Evolutionary conservation across 331 rosid genomes (phyloP), one percentile per base, ranked within the genome.

Genomic region (Arachis monticola): DNA sequence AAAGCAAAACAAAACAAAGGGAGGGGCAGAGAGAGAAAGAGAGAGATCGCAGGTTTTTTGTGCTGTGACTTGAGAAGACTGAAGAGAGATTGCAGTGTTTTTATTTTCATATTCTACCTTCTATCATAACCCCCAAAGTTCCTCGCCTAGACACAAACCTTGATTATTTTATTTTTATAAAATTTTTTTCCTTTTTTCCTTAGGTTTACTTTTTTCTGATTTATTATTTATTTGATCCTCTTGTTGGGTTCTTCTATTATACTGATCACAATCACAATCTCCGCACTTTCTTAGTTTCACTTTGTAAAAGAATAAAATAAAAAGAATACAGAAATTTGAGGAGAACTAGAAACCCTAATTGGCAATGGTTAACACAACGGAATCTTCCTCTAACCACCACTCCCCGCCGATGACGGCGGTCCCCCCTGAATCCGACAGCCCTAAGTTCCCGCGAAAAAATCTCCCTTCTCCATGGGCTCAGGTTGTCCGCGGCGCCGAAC

Each of bases 381-480:
- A 89, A 76, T 79, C 87, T 71, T 75, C 92, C 13, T 63, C 88
- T 40, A 84, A 84, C 67, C 81, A 83, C 11, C 87, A 87, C 70
- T 86, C 89, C 17, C 83, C 89, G 9, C 48, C 72, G 3, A 71
- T 7, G 53, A 11, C 56, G 56, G 13, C 76, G 80, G 60, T 22
- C 27, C 78, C 35, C 74, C 40, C 14, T n/a, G 71, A 45, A 8
- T 70, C 77, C 46, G 75, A 30, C 48, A 60, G 73, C 78, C 85
- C 89, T 0, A 86, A 73, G 53, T 79, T 84, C 17, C 72, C 67
- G 74, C 83, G 78, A n/a, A 69, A 56, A 67, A 80, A 72, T 12
- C 81, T 83, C 8, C 66, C 81, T 40, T 70, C 90, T 1, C 89
- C 88, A 0, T 89, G 98, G 98, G 87, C 96, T 11, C 83, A 86